These are phyloP conservation scores for Penicillium sp. DNA, from an alignment of 2,329 filamentous ascomycete species.

Conservation along the genomic window DNA sequence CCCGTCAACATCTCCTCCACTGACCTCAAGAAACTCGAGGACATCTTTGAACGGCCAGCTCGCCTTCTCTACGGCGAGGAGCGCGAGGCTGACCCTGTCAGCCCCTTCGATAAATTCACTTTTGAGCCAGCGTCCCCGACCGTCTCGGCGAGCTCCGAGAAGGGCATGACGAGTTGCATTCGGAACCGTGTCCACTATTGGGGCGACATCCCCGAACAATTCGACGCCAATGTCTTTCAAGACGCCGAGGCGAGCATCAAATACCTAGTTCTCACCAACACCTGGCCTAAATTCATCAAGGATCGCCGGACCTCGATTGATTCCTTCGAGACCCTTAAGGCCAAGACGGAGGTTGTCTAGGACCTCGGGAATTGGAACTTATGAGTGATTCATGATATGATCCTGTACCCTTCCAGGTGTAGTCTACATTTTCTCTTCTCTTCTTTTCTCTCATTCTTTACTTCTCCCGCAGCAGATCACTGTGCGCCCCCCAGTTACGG, in stretches of 20 bases:
- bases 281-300: slow-evolving; percentile 56
- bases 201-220: slow-evolving; percentile 47
- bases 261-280: slow-evolving; percentile 68
- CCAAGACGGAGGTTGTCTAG: slow-evolving; percentile 1
- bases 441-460: background rate
- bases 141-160: slow-evolving; percentile 23
- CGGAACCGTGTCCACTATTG: slow-evolving; percentile 36
- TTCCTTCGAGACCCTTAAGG: slow-evolving; percentile 2
- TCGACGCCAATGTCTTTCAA: slow-evolving; percentile 60
- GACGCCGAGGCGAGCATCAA: slow-evolving; percentile 63
- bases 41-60: slow-evolving; percentile 59
- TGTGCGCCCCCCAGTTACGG: background rate
- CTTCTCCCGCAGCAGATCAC: background rate
- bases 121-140: slow-evolving; percentile 27
- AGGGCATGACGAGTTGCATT: slow-evolving; percentile 25
- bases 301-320: slow-evolving; percentile 6
- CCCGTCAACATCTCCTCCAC: slow-evolving; percentile 66
- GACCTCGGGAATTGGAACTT: background rate
- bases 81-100: slow-evolving; percentile 46
- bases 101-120: slow-evolving; percentile 36
- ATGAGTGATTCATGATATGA: background rate
- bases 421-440: background rate
- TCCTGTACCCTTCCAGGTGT: background rate
- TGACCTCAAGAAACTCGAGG: slow-evolving; percentile 57
- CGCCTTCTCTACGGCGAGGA: slow-evolving; percentile 43